Base-by-base conservation (phyloP, 352 stramenopile species). In the Globisporangium camurandrum region DNA sequence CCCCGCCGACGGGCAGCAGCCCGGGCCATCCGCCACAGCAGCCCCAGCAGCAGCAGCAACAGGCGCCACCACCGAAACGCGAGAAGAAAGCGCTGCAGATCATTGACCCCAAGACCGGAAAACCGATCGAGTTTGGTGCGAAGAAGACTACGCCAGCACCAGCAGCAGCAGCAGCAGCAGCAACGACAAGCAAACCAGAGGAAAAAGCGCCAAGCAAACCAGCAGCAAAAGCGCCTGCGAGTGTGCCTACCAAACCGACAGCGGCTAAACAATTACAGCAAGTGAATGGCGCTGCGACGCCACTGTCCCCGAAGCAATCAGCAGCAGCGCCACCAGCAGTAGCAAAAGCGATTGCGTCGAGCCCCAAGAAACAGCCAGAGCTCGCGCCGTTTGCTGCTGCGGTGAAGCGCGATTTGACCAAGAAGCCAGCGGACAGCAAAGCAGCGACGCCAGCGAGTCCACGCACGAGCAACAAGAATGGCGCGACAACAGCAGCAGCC, bases 11-110 rank as follows among this genome's bases (percentile, higher is more conserved):
- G 9, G 30, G 30, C 5, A 71, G 78, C 54, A 43, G 57, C 16
- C 78, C 78, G 64, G 62, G 59, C 0, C 69, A 78, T 54, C 64
- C 64, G 9, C 67, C 70, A 38, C 60, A 57, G 7, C 66, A 79
- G 51, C 49, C 52, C 5, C 62, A 78, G 61, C 58, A 53, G 14
- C 54, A 67, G 41, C 51, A 37, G 45, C 44, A 56, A 26, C 53
- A 65, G 28, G 66, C 75, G 30, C 64, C 61, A 12, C 71, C 65
- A 4, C 57, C 61, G 1, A 75, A 78, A 43, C 74, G 76, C 0
- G 67, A 86, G 49, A 58, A 33, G 2, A 86, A 86, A 50, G 49
- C 47, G 24, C 53, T 78, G 4, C 23, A 63, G 34, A 85, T 88
- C 41, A n/a, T 24, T 64, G 4, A 58, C 37, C 51, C 51, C 2